Conservation (phyloP, 2,329 filamentous ascomycete genomes). For the Fusarium beomiforme region DNA sequence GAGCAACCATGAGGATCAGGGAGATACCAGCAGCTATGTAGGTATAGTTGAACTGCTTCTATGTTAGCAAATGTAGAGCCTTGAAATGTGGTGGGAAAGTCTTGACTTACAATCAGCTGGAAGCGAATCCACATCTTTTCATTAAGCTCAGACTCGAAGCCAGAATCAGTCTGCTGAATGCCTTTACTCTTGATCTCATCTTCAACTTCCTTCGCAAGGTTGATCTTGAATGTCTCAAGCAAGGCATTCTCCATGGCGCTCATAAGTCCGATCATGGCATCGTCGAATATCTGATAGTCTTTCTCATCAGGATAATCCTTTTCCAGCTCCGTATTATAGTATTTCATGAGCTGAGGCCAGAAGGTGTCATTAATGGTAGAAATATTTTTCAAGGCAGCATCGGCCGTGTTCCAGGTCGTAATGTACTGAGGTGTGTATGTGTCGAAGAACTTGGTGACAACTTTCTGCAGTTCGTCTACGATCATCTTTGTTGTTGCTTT, state of each 20-base stretch:
- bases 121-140: conserved; percentile 41
- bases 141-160: conserved; percentile 38
- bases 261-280: conserved; percentile 14
- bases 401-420: conserved; percentile 27
- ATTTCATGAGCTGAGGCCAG: conserved; percentile 37
- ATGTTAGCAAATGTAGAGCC: background rate
- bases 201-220: conserved; percentile 41
- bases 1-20: conserved; percentile 46
- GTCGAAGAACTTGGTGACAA: conserved; percentile 38
- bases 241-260: conserved; percentile 45
- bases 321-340: conserved; percentile 4
- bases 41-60: conserved; percentile 47
- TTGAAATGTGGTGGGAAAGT: rapidly evolving
- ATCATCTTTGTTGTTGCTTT: conserved; percentile 36
- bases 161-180: conserved; percentile 14
- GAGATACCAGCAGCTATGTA: conserved; percentile 48
- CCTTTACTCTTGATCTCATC: conserved; percentile 30
- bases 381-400: conserved; percentile 43
- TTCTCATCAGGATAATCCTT: background rate
- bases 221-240: conserved; percentile 46
- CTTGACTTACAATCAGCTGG: conserved; percentile 44
- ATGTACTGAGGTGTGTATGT: conserved; percentile 43
- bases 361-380: conserved; percentile 41
- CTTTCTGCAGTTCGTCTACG: conserved; percentile 21
- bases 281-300: conserved; percentile 3